Percentiles rank a stretch among this genome's conserved stretches.
Evolutionary conservation across 208 protist genomes (phyloP).

Genomic region (Strigomonas galati): DNA sequence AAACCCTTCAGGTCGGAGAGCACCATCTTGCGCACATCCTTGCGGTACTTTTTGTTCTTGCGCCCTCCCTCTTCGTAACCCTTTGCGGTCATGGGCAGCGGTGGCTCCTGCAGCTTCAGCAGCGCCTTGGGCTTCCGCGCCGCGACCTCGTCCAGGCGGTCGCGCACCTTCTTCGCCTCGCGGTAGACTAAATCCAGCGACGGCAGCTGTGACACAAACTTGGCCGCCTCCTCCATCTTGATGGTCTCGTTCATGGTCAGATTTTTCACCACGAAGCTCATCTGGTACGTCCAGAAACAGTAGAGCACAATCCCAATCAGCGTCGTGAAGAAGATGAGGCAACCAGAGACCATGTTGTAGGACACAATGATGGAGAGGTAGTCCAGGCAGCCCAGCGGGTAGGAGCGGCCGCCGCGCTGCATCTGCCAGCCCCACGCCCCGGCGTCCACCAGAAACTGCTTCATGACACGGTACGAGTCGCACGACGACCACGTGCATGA

Average conservation of each 20-base stretch:
- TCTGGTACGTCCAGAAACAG: constrained; percentile 79
- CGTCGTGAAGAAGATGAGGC: constrained; percentile 73
- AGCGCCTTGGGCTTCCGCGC: constrained; percentile 48
- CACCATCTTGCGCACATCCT: constrained; percentile 52
- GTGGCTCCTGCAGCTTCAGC: constrained; percentile 39
- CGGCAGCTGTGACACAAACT: constrained; percentile 50
- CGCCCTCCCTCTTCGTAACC: constrained; percentile 44
- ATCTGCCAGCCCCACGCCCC: constrained; percentile 66
- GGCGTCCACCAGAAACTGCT: constrained; percentile 45
- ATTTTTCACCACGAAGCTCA: constrained; percentile 72
- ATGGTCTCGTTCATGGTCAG: constrained; percentile 87
- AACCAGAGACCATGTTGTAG: constrained; percentile 53
- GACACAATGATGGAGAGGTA: constrained; percentile 67
- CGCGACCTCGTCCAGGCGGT: constrained; percentile 46
- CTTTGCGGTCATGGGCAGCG: constrained; percentile 28
- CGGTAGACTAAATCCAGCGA: constrained; percentile 55
- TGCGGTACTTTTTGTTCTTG: constrained; percentile 57
- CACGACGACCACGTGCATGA: constrained; percentile 77
- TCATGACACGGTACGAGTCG: constrained; percentile 58
- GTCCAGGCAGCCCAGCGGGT: constrained; percentile 36
- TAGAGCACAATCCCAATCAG: constrained; percentile 72
- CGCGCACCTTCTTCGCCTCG: constrained; percentile 53
- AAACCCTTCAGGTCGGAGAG: constrained; percentile 51
- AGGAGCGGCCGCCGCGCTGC: constrained; percentile 19
- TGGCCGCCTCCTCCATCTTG: constrained; percentile 79